A percentile compares a stretch with the other conserved stretches of the same genome.
Evolutionary conservation across 176 grass and related monocot genomes (phyloP).

Genomic region (Oryza coarctata): DNA sequence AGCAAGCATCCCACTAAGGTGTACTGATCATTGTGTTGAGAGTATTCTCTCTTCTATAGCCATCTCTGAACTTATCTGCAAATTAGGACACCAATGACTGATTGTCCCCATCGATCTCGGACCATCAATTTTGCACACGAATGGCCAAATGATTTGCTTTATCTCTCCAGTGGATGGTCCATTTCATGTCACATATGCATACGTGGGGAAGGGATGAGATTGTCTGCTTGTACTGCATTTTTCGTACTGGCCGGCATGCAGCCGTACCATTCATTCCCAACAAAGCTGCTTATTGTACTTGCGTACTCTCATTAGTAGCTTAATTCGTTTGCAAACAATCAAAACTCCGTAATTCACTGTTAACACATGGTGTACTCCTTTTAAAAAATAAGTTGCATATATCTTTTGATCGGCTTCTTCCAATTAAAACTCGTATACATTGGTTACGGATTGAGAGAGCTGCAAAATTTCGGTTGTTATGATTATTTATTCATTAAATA

Average conservation of each 20-base stretch:
- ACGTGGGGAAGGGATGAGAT: background rate
- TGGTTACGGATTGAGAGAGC: background rate
- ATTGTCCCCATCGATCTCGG: background rate
- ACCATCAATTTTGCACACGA: constrained; percentile 11
- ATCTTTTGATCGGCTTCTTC: background rate
- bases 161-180: constrained; percentile 4
- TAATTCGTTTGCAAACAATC: background rate
- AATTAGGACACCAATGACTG: background rate
- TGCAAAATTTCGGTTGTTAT: background rate
- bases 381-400: no score
- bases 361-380: background rate
- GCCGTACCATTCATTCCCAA: background rate
- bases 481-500: background rate
- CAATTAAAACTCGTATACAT: no score
- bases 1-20: background rate
- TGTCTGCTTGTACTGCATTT: background rate
- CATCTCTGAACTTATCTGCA: constrained; percentile 34
- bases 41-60: background rate
- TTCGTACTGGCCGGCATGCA: background rate
- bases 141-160: constrained; percentile 13
- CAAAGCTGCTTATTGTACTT: background rate
- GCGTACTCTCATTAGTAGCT: background rate
- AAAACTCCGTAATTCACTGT: background rate
- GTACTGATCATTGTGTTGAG: background rate
- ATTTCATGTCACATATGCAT: background rate